Percentiles rank a stretch among this genome's conserved stretches.
Conservation (phyloP, 1,284 basidiomycete species). For the Gymnopus androsaceus region DNA sequence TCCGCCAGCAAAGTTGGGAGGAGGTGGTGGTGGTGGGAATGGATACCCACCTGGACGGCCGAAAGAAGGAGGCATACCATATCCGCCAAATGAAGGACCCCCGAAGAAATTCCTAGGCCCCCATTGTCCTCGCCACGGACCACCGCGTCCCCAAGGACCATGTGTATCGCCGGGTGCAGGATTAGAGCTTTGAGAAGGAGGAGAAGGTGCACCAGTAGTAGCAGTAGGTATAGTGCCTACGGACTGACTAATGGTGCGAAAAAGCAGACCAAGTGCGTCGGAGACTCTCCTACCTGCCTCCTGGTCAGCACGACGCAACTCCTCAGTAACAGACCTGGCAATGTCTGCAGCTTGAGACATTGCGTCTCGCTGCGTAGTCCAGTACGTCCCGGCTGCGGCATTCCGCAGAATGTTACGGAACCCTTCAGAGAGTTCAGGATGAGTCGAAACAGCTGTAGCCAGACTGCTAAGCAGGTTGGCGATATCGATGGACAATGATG, state of each 20-base stretch:
- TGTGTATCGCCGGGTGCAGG: background rate
- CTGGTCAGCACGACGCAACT: constrained; percentile 52
- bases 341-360: constrained; percentile 56
- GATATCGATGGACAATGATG: constrained; percentile 63
- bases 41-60: constrained; percentile 20
- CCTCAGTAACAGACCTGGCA: constrained; percentile 45
- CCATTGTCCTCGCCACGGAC: constrained; percentile 2
- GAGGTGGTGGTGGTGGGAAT: constrained; percentile 18
- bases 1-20: constrained; percentile 23
- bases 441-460: constrained; percentile 52
- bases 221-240: constrained; percentile 20
- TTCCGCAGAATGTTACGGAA: constrained; percentile 65
- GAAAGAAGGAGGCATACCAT: constrained; percentile 23
- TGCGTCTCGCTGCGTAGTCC: constrained; percentile 59
- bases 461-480: constrained; percentile 59
- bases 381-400: constrained; percentile 64
- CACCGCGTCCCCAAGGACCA: constrained; percentile 16
- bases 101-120: too few relatives aligned
- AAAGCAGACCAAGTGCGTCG: constrained; percentile 61
- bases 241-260: constrained; percentile 52
- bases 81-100: constrained; percentile 22
- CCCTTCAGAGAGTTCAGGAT: constrained; percentile 71
- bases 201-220: constrained; percentile 8
- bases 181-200: constrained; percentile 17
- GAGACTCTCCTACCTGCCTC: constrained; percentile 66